Evolutionary conservation across 495 filamentous ascomycete genomes (phyloP), one percentile per base, ranked within the genome.

Genomic region (Penicillium alfredii): DNA sequence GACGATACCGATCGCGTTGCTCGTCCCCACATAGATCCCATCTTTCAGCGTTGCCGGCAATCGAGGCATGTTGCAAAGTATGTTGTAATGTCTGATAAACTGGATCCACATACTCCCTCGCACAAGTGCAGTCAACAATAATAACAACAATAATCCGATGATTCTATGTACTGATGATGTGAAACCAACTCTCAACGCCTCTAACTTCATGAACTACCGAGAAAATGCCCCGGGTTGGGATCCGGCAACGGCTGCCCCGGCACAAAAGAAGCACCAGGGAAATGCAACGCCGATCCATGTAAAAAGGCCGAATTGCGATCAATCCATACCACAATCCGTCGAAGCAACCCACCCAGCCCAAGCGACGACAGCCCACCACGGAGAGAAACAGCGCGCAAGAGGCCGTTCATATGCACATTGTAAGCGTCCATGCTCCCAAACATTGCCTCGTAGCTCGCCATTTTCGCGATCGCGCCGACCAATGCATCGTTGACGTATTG

Each of bases 371-470:
- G 42, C 0, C 67, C 67, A 1, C 65, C 67, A 11, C 65, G 59
- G 16, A 63, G 35, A 13, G 42, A 23, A 19, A 71, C 38, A 35
- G 55, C 55, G 28, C 41, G 49, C 9, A 17, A 6, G 11, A 68
- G 44, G 4, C 62, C 63, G 13, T 46, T 48, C 67, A 69, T 71
- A 39, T 71, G 65, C 8, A 63, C 56, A 9, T 48, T 29, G 30
- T 59, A 69, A 19, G 42, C 45, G 1, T 55, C 40, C n/a, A 54
- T 35, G 21, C 34, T 43, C 2, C 63, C 66, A 47, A 64, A 69
- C 51, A 67, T 66, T 20, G 66, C 63, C 35, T 72, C 68, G 33
- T 69, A 72, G 33, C 55, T 62, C 6, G 63, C 68, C 65, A 72
- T 63, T 31, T 72, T 72, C 11, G 61, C 63, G n/a, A 70, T 62